These are phyloP conservation scores for Plasmodium coatneyi DNA, from an alignment of 169 alveolate genomes.

Conservation along the genomic window DNA sequence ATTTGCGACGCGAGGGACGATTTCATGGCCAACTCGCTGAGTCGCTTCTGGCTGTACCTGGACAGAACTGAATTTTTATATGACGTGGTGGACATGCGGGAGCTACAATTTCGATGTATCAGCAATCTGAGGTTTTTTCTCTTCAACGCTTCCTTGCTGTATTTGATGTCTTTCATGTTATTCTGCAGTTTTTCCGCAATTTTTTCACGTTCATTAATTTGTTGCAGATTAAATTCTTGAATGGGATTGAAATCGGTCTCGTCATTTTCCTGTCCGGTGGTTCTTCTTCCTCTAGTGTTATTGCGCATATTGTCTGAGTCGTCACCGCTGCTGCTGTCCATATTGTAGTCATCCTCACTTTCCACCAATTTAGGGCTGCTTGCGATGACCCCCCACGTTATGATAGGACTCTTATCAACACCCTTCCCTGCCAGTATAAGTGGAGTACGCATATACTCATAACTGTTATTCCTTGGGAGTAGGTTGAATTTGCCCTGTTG, in stretches of 20 bases:
- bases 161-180: conserved; percentile 41
- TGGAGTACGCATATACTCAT: conserved; percentile 81
- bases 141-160: conserved; percentile 53
- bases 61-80: conserved; percentile 44
- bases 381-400: conserved; percentile 78
- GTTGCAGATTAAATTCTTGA: conserved; percentile 76
- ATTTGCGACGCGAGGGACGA: conserved; percentile 48
- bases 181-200: conserved; percentile 76
- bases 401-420: conserved; percentile 72
- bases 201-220: conserved; percentile 76
- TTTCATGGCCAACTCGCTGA: conserved; percentile 38
- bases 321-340: not conserved
- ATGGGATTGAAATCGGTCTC: not conserved
- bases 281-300: not conserved
- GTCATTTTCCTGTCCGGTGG: not conserved
- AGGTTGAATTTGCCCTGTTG: conserved; percentile 73
- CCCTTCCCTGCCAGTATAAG: conserved; percentile 77
- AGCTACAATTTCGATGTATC: conserved; percentile 36
- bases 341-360: not conserved
- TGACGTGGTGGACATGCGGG: conserved; percentile 59
- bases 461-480: conserved; percentile 59
- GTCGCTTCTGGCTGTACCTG: conserved; percentile 37
- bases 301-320: not conserved
- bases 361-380: conserved; percentile 20
- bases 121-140: conserved; percentile 29